Percentiles rank a stretch among this genome's conserved stretches.
Evolutionary conservation across 2,329 filamentous ascomycete species (phyloP).

Genomic region (Penicillium griseofulvum): DNA sequence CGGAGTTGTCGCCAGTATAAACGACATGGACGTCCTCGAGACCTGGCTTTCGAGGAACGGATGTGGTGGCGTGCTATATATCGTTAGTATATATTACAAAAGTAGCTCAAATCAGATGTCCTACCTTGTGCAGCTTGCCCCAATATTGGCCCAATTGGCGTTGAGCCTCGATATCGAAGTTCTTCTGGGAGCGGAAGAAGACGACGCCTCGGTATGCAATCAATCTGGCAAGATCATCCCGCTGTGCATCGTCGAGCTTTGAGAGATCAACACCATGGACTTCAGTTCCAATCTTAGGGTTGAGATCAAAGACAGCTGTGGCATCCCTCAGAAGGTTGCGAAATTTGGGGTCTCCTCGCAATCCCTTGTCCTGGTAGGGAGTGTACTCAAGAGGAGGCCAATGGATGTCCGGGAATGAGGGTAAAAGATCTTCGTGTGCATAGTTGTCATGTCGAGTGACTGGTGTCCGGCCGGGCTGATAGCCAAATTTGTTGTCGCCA

Average conservation of each 20-base stretch:
- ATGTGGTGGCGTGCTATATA: constrained; percentile 52
- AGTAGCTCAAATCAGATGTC: background rate
- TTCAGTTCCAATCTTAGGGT: constrained; percentile 56
- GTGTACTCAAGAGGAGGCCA: constrained; percentile 52
- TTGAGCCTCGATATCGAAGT: constrained; percentile 55
- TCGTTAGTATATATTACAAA: constrained; percentile 5
- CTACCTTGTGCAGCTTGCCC: constrained; percentile 52
- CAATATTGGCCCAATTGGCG: constrained; percentile 53
- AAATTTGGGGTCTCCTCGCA: constrained; percentile 55
- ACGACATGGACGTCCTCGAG: constrained; percentile 59
- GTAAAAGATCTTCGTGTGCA: constrained; percentile 52
- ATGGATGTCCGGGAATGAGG: constrained; percentile 53
- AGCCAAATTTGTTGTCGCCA: constrained; percentile 37
- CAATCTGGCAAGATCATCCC: constrained; percentile 54
- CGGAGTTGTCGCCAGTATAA: constrained; percentile 52
- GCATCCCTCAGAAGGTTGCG: constrained; percentile 52
- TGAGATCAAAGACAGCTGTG: constrained; percentile 57
- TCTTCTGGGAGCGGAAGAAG: constrained; percentile 57
- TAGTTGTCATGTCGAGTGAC: constrained; percentile 50
- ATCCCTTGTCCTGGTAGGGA: constrained; percentile 54
- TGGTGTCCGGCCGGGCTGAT: constrained; percentile 50
- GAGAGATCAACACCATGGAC: constrained; percentile 52
- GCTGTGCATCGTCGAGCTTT: constrained; percentile 51
- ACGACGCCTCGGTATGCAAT: constrained; percentile 57
- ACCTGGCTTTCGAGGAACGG: constrained; percentile 49